Evolutionary conservation across 2,329 filamentous ascomycete species (phyloP).

Genomic region (Cylindrodendrum hubeiense): DNA sequence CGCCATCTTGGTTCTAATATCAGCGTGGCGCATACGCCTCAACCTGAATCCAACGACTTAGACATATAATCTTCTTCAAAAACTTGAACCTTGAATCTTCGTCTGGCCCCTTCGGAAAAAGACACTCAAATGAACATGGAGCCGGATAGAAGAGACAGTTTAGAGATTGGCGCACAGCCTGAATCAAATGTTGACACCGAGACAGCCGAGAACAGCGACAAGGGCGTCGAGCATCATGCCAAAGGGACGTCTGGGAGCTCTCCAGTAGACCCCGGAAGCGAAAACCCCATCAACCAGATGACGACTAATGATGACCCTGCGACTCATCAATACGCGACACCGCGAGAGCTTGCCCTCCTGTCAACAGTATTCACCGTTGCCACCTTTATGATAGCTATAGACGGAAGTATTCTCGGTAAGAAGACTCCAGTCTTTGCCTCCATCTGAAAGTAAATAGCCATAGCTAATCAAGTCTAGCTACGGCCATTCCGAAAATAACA

Average conservation of each 20-base stretch:
- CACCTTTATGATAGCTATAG: slow-evolving; percentile 27
- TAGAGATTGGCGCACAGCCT: slow-evolving; percentile 2
- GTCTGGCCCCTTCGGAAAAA: background rate
- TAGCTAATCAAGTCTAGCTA: no score
- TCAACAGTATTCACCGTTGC: slow-evolving; percentile 30
- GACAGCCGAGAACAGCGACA: background rate
- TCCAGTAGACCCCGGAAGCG: slow-evolving; percentile 2
- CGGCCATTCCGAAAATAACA: slow-evolving; percentile 43
- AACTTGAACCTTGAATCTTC: background rate
- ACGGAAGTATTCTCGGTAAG: slow-evolving; percentile 24
- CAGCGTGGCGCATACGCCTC: background rate
- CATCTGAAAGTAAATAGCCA: background rate
- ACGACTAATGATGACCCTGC: slow-evolving; percentile 1
- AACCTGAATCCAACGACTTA: background rate
- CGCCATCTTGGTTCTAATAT: background rate
- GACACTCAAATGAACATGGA: slow-evolving; percentile 5
- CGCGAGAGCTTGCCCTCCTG: slow-evolving; percentile 20
- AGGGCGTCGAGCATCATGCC: background rate
- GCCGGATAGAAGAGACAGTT: background rate
- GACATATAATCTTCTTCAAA: background rate
- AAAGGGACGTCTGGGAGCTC: background rate
- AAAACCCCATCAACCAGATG: background rate
- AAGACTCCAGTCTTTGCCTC: background rate
- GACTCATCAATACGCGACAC: slow-evolving; percentile 24
- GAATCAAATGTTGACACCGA: background rate